Base-by-base conservation (phyloP, 768 basidiomycete genomes). In the Austroboletus festivus region DNA sequence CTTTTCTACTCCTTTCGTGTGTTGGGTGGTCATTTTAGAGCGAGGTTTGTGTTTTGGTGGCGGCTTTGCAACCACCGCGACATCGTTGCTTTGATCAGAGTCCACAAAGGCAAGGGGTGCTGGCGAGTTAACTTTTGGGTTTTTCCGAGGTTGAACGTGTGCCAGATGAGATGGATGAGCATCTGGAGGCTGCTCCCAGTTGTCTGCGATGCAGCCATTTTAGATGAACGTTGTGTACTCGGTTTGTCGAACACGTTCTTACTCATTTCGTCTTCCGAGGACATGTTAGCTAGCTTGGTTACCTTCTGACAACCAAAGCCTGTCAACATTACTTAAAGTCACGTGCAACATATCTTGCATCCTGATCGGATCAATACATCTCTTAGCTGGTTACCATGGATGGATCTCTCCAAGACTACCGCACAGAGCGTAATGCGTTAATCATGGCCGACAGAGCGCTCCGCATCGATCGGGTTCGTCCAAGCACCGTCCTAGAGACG, bases 361-460 rank as follows among this genome's bases (percentile, higher is more conserved):
- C 16, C 34, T 35, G 28, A 28, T 28, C 28, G 7, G 28, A 28
- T n/a, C n/a, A n/a, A n/a, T n/a, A 28, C 5, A 5, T 28, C 28
- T 33, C 31, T 33, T 15, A 33, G 31, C 7, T 33, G n/a, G n/a
- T 13, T 33, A 13, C 31, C 31, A 33, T 33, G 31, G 7, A 4
- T 15, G 13, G 9, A 15, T 39, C 41, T 15, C 52, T 63, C 34
- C 41, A 57, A 43, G 54, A 61, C 35, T 64, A 64, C 45, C n/a
- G 39, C 10, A 39, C 52, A 12, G 56, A 65, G 34, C 65, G 70
- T 39, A 55, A 54, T 11, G 60, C 55, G 21, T 48, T 73, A 15
- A 60, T 74, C 45, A 41, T 56, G 19, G 54, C 60, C 15, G 83
- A 84, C 56, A 73, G 76, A 41, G 68, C 76, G 6, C 60, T 79